Conservation (phyloP, 2,329 filamentous ascomycete species). For the Diaporthe sp. region DNA sequence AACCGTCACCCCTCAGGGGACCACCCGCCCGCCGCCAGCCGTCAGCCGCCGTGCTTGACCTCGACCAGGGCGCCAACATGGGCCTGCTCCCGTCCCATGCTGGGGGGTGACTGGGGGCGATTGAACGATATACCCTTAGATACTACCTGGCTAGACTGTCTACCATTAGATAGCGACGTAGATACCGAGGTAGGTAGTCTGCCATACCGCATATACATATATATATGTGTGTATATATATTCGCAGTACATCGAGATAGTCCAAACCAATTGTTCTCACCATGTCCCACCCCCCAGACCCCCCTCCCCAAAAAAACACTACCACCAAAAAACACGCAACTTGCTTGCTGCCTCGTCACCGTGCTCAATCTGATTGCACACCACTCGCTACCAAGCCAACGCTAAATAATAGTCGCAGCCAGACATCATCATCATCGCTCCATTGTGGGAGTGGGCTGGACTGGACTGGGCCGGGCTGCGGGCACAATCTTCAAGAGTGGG, state of each 20-base stretch:
- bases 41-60: slow-evolving; percentile 32
- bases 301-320: no score
- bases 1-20: slow-evolving; percentile 11
- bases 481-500: slow-evolving; percentile 27
- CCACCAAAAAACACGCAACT: no score
- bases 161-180: background rate
- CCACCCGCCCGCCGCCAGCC: slow-evolving; percentile 27
- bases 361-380: background rate
- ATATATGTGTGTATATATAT: background rate
- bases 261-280: background rate
- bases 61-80: slow-evolving; percentile 35
- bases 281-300: no score
- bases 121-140: background rate
- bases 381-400: background rate
- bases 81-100: slow-evolving; percentile 33
- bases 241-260: background rate
- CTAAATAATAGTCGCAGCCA: background rate
- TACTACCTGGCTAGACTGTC: background rate
- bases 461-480: slow-evolving; percentile 16
- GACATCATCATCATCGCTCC: background rate
- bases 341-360: no score
- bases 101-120: background rate
- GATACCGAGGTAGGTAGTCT: background rate
- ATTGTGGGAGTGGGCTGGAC: slow-evolving; percentile 15
- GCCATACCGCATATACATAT: background rate